A percentile compares a stretch with the other conserved stretches of the same genome.
Conservation (phyloP, 768 basidiomycete genomes). For the Fibroporia radiculosa region DNA sequence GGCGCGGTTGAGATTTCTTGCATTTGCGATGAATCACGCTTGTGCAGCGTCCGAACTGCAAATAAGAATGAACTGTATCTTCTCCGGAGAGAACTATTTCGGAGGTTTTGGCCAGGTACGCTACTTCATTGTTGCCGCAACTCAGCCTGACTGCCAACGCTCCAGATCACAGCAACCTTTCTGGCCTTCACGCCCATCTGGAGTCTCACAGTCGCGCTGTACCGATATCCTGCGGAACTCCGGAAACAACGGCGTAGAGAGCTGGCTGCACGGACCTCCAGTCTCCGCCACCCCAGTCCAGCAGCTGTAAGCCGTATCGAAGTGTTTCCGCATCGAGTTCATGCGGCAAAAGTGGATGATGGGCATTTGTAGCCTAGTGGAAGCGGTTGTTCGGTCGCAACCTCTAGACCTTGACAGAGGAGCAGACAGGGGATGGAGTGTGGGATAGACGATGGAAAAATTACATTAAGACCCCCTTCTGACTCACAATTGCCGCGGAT, state of each 20-base stretch:
- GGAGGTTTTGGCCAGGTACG: slow-evolving; percentile 19
- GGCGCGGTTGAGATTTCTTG: too few species aligned
- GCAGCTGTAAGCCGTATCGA: too few species aligned
- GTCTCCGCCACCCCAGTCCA: not conserved
- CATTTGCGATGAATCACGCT: too few species aligned
- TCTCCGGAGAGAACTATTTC: slow-evolving; percentile 17
- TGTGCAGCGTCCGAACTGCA: slow-evolving; percentile 17
- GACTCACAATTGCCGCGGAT: too few species aligned
- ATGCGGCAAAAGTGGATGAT: not conserved
- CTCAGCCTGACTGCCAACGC: too few species aligned
- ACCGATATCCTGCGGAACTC: slow-evolving; percentile 9
- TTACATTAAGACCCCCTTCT: too few species aligned
- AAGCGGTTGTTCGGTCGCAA: not conserved
- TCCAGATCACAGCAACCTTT: slow-evolving; percentile 19
- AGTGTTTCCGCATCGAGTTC: too few species aligned
- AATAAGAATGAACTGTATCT: slow-evolving; percentile 15
- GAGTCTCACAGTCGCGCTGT: slow-evolving; percentile 18
- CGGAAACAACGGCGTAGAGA: not conserved
- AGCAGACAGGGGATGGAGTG: not conserved
- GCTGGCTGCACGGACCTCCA: not conserved
- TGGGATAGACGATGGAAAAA: too few species aligned
- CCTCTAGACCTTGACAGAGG: not conserved
- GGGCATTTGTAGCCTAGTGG: not conserved
- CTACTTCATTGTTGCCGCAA: not conserved
- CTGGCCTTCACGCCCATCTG: slow-evolving; percentile 18